Evolutionary conservation across 2,329 filamentous ascomycete species (phyloP).

Genomic region (Trichophyton schoenleinii): DNA sequence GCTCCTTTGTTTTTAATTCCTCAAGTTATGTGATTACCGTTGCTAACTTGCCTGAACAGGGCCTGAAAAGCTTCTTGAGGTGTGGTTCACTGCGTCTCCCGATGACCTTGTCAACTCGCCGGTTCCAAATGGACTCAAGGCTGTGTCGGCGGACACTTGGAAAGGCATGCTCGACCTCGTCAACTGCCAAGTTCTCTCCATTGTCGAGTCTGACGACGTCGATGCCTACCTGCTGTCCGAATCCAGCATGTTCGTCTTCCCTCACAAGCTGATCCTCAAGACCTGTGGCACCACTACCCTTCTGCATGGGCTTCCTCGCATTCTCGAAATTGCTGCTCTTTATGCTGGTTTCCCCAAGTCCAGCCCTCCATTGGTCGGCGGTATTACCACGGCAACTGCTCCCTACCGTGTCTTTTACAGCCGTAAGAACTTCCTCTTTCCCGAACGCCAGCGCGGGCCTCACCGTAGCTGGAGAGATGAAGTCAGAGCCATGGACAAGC

Average conservation of each 20-base stretch:
- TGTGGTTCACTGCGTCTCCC: constrained; percentile 86
- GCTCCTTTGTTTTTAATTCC: no score
- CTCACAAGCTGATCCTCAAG: constrained; percentile 98
- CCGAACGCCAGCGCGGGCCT: constrained; percentile 82
- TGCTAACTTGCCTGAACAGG: constrained; percentile 38
- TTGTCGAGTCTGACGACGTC: constrained; percentile 83
- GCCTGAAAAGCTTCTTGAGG: constrained; percentile 93
- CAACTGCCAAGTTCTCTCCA: constrained; percentile 94
- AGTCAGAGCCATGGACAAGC: constrained; percentile 80
- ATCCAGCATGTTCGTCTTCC: constrained; percentile 99
- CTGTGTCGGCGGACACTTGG: constrained; percentile 73
- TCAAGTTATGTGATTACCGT: constrained; percentile 6
- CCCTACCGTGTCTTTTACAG: constrained; percentile 98
- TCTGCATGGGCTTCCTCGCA: constrained; percentile 73
- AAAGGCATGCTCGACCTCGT: constrained; percentile 95
- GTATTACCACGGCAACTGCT: constrained; percentile 63
- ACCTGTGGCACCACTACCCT: constrained; percentile 95
- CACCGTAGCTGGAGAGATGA: constrained; percentile 97
- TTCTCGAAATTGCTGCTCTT: constrained; percentile 80
- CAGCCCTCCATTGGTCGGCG: constrained; percentile 52
- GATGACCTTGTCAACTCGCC: constrained; percentile 57
- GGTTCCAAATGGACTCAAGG: constrained; percentile 68
- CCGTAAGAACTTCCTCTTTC: constrained; percentile 95
- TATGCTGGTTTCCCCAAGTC: constrained; percentile 81
- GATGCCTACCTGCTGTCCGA: constrained; percentile 96